Conservation (phyloP, 1,139 yeast genomes). For the Schizosaccharomyces versatilis region DNA sequence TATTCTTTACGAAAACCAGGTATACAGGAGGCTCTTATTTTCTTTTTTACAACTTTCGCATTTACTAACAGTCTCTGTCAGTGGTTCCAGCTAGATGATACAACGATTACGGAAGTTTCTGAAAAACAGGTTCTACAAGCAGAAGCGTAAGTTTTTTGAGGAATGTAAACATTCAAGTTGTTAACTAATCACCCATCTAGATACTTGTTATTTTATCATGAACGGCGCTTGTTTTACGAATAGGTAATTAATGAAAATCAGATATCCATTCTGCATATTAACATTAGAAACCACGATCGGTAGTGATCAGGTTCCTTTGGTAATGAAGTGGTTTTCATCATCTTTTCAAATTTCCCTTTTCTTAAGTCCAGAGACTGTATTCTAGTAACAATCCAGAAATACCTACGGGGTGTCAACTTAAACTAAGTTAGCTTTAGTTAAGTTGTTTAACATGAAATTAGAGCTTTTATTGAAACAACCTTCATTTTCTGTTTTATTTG, state of each 20-base stretch:
- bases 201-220: slow-evolving; percentile 11
- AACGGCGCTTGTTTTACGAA: neutral
- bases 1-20: neutral
- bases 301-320: neutral
- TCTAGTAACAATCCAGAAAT: too few species aligned
- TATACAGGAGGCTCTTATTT: neutral
- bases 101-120: slow-evolving; percentile 48
- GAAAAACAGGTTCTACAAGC: slow-evolving; percentile 36
- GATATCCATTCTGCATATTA: neutral
- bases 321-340: neutral
- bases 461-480: too few species aligned
- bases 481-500: too few species aligned
- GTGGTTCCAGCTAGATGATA: slow-evolving; percentile 86
- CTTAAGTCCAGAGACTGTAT: too few species aligned
- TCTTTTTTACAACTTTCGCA: slow-evolving; percentile 16
- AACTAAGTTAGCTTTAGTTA: too few species aligned
- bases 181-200: slow-evolving; percentile 4
- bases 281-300: neutral
- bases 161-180: neutral
- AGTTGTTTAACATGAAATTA: too few species aligned
- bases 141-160: slow-evolving; percentile 14
- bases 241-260: neutral
- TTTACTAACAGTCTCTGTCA: neutral
- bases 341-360: too few species aligned
- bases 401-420: too few species aligned